These are phyloP conservation scores for Triangularia setosa DNA, from an alignment of 2,329 filamentous ascomycete genomes.

Conservation along the genomic window DNA sequence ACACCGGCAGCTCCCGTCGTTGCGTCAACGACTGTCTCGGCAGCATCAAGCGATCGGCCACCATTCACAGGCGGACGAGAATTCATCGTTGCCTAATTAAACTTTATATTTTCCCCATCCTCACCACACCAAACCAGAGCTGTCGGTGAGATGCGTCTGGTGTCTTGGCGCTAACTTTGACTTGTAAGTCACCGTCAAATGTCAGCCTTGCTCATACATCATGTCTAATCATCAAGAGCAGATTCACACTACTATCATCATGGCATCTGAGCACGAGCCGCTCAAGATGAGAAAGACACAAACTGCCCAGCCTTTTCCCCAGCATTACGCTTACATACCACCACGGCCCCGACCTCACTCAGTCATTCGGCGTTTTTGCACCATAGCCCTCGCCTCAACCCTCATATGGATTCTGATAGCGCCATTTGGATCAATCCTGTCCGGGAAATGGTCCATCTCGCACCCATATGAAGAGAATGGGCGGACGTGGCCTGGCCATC, in stretches of 20 bases:
- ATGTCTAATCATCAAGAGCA: neutral
- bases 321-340: neutral
- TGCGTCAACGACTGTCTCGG: constrained; percentile 23
- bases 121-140: neutral
- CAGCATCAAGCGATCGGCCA: neutral
- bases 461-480: constrained; percentile 31
- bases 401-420: constrained; percentile 49
- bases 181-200: neutral
- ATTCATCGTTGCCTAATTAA: neutral
- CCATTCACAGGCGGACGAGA: neutral
- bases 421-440: constrained; percentile 38
- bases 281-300: constrained; percentile 52
- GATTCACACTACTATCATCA: constrained; percentile 18
- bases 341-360: constrained; percentile 42
- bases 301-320: neutral
- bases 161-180: neutral
- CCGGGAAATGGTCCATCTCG: constrained; percentile 28
- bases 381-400: constrained; percentile 54
- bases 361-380: constrained; percentile 62
- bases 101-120: neutral
- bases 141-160: neutral
- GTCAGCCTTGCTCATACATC: neutral
- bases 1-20: constrained; percentile 9
- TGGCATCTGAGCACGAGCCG: constrained; percentile 58
- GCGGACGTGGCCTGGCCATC: constrained; percentile 29